Evolutionary conservation across 2,329 filamentous ascomycete genomes (phyloP), one percentile per base, ranked within the genome.

Genomic region (Pestalotiopsis sp.): DNA sequence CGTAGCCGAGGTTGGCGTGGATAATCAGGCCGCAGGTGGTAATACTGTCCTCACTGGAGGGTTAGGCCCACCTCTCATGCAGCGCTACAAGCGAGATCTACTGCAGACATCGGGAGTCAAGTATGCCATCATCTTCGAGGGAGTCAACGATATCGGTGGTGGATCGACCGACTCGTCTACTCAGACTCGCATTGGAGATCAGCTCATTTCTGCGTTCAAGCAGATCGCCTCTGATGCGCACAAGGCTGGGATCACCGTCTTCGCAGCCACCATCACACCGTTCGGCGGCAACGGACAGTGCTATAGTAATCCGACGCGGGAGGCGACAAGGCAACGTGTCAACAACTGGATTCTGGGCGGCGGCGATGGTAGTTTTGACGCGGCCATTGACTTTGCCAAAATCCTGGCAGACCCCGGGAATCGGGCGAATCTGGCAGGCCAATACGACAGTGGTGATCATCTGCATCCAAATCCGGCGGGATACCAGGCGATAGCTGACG

Each of bases 1-100:
- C 13, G 83, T 85, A 60, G 80, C 78, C 24, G 78, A 84, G 69
- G 83, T 92, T 64, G 83, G 84, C 13, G 78, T 92, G 13, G 81
- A 84, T 70, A 92, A 92, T 78, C 86, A 91, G 77, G 90, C 89
- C 1, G 89, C 89, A 1, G 90, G 90, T 58, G 90, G 90, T n/a
- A 92, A 92, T 76, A 80, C 88, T 0, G 83, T 92, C 2, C 82
- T 92, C 0, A 78, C 79, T 10, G 88, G 90, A 64, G 87, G 89
- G 0, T 81, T 91, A 0, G 89, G 90, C 0, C 90, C 90, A 2
- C 88, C 86, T 48, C 84, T 87, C 0, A 78, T 91, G 39, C 81
- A 83, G 55, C 86, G 89, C 4, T 84, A 91, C 69, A 85, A 90
- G 73, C 84, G 89, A n/a, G 90, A 92, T 73, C 85, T 90, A 1